phyloP scores from a whole-genome alignment of 352 stramenopile species.

The Phytophthora pini region DNA sequence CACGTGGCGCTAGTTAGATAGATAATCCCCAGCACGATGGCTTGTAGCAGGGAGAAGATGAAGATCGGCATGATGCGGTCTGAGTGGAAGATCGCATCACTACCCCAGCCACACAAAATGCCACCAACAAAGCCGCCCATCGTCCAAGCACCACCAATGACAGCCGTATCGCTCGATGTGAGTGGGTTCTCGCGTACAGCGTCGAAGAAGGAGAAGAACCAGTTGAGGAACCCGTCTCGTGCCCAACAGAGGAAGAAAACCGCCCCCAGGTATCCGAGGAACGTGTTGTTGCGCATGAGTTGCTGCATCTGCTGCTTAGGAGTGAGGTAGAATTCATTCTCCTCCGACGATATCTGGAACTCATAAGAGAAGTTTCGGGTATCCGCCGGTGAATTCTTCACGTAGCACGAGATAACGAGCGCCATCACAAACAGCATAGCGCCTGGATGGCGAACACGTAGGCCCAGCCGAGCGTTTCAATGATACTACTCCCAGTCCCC shows the following conservation, averaged over 20 bases:
- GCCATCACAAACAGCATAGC: conserved; percentile 51
- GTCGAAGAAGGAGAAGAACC: conserved; percentile 76
- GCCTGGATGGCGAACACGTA: conserved; percentile 60
- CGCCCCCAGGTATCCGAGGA: conserved; percentile 46
- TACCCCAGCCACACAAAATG: conserved; percentile 39
- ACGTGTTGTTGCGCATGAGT: conserved; percentile 61
- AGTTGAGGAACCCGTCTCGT: conserved; percentile 67
- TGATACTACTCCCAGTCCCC: conserved; percentile 62
- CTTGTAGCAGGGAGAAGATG: conserved; percentile 69
- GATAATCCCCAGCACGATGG: conserved; percentile 42
- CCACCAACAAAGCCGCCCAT: conserved; percentile 68
- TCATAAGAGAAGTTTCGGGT: conserved; percentile 12
- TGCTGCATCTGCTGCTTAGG: conserved; percentile 54
- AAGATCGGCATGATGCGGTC: conserved; percentile 65
- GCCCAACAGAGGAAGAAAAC: too few species aligned
- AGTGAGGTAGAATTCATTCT: conserved; percentile 25
- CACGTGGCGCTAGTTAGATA: conserved; percentile 58
- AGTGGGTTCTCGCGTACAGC: conserved; percentile 48
- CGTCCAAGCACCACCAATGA: conserved; percentile 70
- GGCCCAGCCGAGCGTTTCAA: conserved; percentile 12
- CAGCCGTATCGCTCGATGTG: conserved; percentile 49
- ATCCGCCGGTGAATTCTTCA: conserved; percentile 55
- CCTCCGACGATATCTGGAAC: background rate
- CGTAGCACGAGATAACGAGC: conserved; percentile 52
- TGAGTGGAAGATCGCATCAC: conserved; percentile 54